Evolutionary conservation across 2,329 filamentous ascomycete genomes (phyloP).

Genomic region (Ophiocordyceps unilateralis): DNA sequence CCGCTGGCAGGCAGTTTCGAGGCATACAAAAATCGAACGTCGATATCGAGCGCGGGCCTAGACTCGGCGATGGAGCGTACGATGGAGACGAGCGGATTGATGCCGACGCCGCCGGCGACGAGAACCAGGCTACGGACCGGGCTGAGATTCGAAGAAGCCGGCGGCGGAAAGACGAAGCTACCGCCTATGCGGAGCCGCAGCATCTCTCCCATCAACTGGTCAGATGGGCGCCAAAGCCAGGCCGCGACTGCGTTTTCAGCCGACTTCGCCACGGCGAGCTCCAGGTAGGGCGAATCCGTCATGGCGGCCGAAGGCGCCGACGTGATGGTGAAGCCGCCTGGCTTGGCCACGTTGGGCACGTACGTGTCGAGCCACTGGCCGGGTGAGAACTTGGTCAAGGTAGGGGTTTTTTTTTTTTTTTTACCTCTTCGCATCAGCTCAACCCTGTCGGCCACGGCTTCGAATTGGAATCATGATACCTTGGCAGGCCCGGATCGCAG

Average conservation of each 20-base stretch:
- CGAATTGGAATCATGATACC: constrained; percentile 16
- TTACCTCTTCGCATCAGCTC: no score
- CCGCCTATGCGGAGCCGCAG: constrained; percentile 61
- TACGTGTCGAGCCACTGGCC: constrained; percentile 84
- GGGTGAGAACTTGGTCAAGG: constrained; percentile 38
- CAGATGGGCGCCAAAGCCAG: constrained; percentile 51
- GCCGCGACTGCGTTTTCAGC: constrained; percentile 54
- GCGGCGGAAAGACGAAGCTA: constrained; percentile 68
- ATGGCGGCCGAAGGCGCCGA: constrained; percentile 48
- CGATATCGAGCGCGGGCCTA: constrained; percentile 4
- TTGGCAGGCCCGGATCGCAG: constrained; percentile 31
- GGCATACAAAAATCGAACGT: constrained; percentile 48
- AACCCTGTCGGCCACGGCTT: no score
- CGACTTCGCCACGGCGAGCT: constrained; percentile 62
- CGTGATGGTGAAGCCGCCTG: constrained; percentile 80
- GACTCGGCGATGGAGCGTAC: constrained; percentile 36
- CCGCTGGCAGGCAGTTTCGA: constrained; percentile 19
- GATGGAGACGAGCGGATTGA: constrained; percentile 69
- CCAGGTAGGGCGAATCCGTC: constrained; percentile 24
- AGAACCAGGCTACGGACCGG: constrained; percentile 49
- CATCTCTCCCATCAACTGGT: constrained; percentile 37
- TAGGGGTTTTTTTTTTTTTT: neutral
- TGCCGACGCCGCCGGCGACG: constrained; percentile 65
- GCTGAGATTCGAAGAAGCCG: no score
- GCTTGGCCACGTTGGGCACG: constrained; percentile 48